Base-by-base conservation (phyloP, 108 stramenopile species). In the Bacterosira constricta region DNA sequence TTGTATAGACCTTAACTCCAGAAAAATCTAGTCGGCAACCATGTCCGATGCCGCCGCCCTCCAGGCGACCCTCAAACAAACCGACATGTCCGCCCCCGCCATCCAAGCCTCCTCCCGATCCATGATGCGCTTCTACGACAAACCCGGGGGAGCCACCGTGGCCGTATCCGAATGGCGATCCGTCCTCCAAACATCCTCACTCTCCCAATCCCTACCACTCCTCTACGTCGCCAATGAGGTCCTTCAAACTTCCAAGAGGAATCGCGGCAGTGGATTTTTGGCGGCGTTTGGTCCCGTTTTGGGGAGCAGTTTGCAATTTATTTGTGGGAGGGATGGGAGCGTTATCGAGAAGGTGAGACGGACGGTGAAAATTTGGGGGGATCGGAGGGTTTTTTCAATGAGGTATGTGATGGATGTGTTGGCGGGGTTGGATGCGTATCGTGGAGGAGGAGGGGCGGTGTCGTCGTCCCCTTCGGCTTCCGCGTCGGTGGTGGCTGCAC, bases 161-260 rank as follows among this genome's bases (percentile, higher is more conserved):
- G 90, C 90, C 36, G 90, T 93, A n/a, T 75, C 68, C 1, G 90
- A 90, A 81, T 93, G 92, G 92, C 68, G 92, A n/a, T 83, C 86
- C 42, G 84, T 80, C 9, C 62, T 93, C 26, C 83, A 85, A 50
- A 81, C 82, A 17, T 77, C 81, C 11, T 67, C 69, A 4, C 39
- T 45, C 7, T 75, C 83, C 45, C 89, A 89, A 32, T 63, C 77
- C 45, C 58, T 95, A 26, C 91, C 93, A 13, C 73, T 95, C 10
- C 68, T 95, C 26, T 95, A 95, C 73, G 91, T 95, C 21, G 90
- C 90, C 57, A 95, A 95, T 66, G 93, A 95, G 75, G 88, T 88
- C 6, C 41, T 95, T 42, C 93, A 95, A 63, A 92, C 83, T 25
- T 83, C 81, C 34, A 92, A 92, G 74, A 67, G 91, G n/a, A 91